Base-by-base conservation (phyloP, 306 rosid genomes). In the Nissolia schottii region DNA sequence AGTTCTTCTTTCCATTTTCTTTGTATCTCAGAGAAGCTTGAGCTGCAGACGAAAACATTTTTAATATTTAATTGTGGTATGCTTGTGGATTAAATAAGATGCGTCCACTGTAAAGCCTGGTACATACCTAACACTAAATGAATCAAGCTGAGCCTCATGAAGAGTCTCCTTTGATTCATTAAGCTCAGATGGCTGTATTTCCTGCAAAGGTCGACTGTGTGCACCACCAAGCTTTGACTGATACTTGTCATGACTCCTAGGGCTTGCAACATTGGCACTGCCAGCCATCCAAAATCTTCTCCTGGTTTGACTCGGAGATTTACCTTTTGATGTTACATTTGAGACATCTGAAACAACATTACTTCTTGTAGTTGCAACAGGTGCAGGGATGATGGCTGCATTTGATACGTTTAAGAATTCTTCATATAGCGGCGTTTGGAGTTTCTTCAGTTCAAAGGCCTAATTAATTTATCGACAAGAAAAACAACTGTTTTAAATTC, bases 1-100 rank as follows among this genome's bases (percentile, higher is more conserved):
- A 93, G 92, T 79, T 93, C 98, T 79, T 93, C 87, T 84, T 84
- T 84, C 98, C 98, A 93, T 85, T 87, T 90, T 78, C 90, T 85
- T 80, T 81, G 96, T 80, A 81, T 90, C 73, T 87, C 96, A 5
- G 88, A 81, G 84, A 85, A 92, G 79, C 82, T 86, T 73, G 81
- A 41, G 79, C 93, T 93, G 85, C 80, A 78, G 29, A 60, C 53
- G 23, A 51, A 63, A 67, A 54, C 49, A 53, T 56, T 70, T 49
- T 51, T 23, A 11, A 16, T 45, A 34, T 77, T 59, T 22, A n/a
- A 51, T 58, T 75, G 70, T 32, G 31, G 22, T 27, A 57, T 22
- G 35, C 13, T 2, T 29, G 51, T 45, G 78, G 73, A 53, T 27
- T 67, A 64, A 76, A 78, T 67, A 54, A 72, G 55, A 29, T 67